A percentile compares a stretch with the other conserved stretches of the same genome.
phyloP scores from a whole-genome alignment of 345 rosid genomes.

The Erysimum cheiranthoides region DNA sequence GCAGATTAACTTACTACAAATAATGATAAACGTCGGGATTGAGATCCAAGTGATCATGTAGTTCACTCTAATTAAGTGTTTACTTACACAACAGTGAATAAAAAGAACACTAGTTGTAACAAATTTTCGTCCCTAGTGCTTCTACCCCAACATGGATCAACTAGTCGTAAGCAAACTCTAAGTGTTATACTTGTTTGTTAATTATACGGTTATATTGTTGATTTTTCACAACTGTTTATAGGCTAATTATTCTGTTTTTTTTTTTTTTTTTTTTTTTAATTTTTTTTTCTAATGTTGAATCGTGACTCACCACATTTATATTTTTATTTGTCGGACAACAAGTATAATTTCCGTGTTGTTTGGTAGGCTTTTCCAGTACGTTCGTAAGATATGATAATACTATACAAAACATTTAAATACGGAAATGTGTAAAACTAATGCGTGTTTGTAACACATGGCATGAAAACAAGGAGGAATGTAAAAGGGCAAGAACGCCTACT shows the following conservation, averaged over 20 bases:
- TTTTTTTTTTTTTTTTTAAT: not conserved
- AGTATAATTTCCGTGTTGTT: slow-evolving; percentile 30
- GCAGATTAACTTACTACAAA: not conserved
- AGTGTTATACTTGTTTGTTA: too few relatives aligned
- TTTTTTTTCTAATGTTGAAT: slow-evolving; percentile 1
- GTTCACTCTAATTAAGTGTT: not conserved
- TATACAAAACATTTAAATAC: slow-evolving; percentile 1
- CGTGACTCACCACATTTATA: slow-evolving; percentile 21
- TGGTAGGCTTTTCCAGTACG: slow-evolving; percentile 38
- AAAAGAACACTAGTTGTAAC: not conserved
- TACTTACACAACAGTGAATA: not conserved
- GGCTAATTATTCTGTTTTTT: not conserved
- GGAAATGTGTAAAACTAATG: slow-evolving; percentile 34
- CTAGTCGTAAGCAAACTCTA: not conserved
- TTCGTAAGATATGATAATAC: slow-evolving; percentile 26
- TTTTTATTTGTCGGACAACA: not conserved
- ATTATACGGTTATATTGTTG: not conserved
- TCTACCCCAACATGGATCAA: not conserved
- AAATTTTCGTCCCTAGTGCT: not conserved
- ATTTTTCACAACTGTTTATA: not conserved
- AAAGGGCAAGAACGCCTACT: slow-evolving; percentile 40
- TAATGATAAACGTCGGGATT: not conserved
- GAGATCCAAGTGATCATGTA: not conserved
- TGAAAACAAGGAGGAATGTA: slow-evolving; percentile 34
- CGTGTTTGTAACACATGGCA: slow-evolving; percentile 43